Evolutionary conservation across 1,139 yeast species (phyloP).

Genomic region (Meyerozyma smithsonii): DNA sequence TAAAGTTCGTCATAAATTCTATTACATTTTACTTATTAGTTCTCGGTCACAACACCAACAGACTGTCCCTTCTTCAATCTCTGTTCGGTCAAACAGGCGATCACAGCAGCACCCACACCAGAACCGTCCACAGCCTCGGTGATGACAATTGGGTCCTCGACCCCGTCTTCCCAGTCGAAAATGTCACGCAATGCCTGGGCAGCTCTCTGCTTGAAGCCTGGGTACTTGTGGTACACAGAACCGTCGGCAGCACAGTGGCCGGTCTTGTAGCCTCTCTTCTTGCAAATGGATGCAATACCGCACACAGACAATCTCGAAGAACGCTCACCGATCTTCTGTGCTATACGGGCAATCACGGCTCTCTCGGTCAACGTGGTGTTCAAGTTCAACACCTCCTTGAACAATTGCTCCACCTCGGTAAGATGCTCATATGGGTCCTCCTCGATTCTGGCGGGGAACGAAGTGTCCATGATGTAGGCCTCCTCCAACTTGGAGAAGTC

Average conservation of each 20-base stretch:
- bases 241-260: constrained; percentile 98
- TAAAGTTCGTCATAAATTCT: too few relatives aligned
- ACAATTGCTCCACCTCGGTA: constrained; percentile 66
- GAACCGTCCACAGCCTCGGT: constrained; percentile 97
- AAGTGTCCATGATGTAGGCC: constrained; percentile 79
- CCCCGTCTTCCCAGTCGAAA: constrained; percentile 65
- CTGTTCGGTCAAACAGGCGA: constrained; percentile 87
- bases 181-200: constrained; percentile 86
- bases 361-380: constrained; percentile 75
- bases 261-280: constrained; percentile 71
- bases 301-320: constrained; percentile 90
- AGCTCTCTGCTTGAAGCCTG: constrained; percentile 85
- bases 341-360: constrained; percentile 72
- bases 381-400: constrained; percentile 54
- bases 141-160: constrained; percentile 72
- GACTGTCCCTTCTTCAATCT: constrained; percentile 68
- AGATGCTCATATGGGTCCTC: constrained; percentile 88
- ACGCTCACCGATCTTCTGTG: constrained; percentile 87
- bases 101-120: constrained; percentile 97
- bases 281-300: constrained; percentile 93
- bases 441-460: constrained; percentile 82
- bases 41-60: too few relatives aligned
- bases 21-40: too few relatives aligned
- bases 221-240: constrained; percentile 89
- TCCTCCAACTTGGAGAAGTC: constrained; percentile 53